Base-by-base conservation (phyloP, 768 basidiomycete species). In the Pisolithus microcarpus region DNA sequence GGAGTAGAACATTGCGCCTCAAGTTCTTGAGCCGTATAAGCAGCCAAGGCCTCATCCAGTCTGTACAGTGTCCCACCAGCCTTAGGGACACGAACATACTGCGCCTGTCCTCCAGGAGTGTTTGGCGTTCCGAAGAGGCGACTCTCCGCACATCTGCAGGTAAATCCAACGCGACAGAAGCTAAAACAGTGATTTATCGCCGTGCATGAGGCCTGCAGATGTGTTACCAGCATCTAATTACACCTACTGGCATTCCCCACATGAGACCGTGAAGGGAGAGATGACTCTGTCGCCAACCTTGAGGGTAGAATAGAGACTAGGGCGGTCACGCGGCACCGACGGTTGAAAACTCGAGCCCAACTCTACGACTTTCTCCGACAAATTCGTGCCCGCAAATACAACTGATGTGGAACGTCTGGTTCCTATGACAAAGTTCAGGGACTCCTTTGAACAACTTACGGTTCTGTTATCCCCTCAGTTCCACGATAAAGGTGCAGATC, bases 161-260 rank as follows among this genome's bases (percentile, higher is more conserved):
- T 87, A 61, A 82, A 87, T 16, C 88, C 88, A 21, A 85, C 58
- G 2, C 82, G 80, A 59, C 86, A 90, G 44, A 80, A 78, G 46
- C 88, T 91, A 48, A 16, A 26, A 38, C 7, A 46, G 23, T 34
- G 23, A 34, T 23, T 11, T 42, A 24, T 15, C 2, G 26, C 48
- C 26, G 49, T 31, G 15, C 48, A 6, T 18, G 7, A 24, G 13
- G 23, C 30, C 37, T n/a, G 39, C 1, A 2, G 19, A 30, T 7
- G n/a, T 34, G 34, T 15, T 13, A 15, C 5, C 31, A 5, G 11
- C 34, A 37, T 31, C 8, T 15, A 28, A 31, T 5, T 10, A 2
- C 39, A 75, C 81, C 60, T 53, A 91, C 87, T 83, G 79, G 76
- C 89, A 91, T 61, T 90, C 87, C n/a, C 82, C 84, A 56, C 89